Evolutionary conservation across 495 filamentous ascomycete genomes (phyloP).

Genomic region (Xylaria cubensis): DNA sequence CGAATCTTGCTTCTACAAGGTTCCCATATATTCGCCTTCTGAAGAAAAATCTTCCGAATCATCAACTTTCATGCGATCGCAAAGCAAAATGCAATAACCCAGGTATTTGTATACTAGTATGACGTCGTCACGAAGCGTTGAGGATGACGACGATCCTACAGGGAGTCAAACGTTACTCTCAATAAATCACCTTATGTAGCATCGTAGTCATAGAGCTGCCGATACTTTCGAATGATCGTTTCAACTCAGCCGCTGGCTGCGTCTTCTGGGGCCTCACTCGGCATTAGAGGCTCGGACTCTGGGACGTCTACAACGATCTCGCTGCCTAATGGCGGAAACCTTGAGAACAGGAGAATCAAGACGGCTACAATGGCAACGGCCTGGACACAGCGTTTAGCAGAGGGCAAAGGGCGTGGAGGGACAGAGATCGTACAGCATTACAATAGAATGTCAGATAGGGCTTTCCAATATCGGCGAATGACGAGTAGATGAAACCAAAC

Average conservation of each 20-base stretch:
- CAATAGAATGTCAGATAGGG: conserved; percentile 56
- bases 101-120: not conserved
- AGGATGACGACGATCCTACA: not conserved
- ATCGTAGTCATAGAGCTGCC: not conserved
- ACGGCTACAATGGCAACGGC: conserved; percentile 51
- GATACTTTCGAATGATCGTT: not conserved
- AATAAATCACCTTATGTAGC: not conserved
- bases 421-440: conserved; percentile 51
- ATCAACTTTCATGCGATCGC: not conserved
- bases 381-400: conserved; percentile 24
- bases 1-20: not conserved
- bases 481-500: conserved; percentile 59
- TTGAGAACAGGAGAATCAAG: conserved; percentile 49
- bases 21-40: not conserved
- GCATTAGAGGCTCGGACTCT: not conserved
- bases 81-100: not conserved
- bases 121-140: not conserved
- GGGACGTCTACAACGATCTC: conserved; percentile 32
- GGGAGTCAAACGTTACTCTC: not conserved
- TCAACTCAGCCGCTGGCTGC: not conserved
- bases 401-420: not conserved
- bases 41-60: not conserved
- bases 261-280: not conserved
- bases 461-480: conserved; percentile 52
- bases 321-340: conserved; percentile 52